A percentile compares a stretch with the other conserved stretches of the same genome.
Evolutionary conservation across 164 flowering plant genomes (phyloP).

Genomic region (Tinospora cordifolia): DNA sequence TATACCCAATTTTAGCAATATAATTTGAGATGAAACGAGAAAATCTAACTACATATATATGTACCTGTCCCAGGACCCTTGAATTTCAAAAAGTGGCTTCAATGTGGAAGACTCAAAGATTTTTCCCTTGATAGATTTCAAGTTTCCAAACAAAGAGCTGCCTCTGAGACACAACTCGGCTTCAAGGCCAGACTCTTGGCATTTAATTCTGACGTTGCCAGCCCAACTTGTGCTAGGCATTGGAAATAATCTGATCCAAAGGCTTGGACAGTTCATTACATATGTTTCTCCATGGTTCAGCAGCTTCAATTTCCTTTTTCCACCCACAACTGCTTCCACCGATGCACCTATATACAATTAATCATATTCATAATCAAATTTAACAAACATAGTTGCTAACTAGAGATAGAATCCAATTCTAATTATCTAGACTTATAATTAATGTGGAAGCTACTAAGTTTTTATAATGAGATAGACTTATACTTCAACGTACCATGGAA

Average conservation of each 20-base stretch:
- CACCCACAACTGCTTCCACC: slow-evolving; percentile 55
- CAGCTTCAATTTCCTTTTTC: slow-evolving; percentile 56
- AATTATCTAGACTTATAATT: too few relatives aligned
- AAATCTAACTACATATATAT: too few relatives aligned
- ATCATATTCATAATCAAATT: neutral
- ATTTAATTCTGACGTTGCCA: slow-evolving; percentile 49
- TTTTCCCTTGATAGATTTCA: slow-evolving; percentile 53
- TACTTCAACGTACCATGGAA: slow-evolving; percentile 46
- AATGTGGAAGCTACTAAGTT: neutral
- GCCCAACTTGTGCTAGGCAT: slow-evolving; percentile 54
- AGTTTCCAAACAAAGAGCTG: slow-evolving; percentile 32
- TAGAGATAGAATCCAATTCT: too few relatives aligned
- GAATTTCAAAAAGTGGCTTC: slow-evolving; percentile 45
- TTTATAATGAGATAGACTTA: neutral
- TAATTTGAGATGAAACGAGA: neutral
- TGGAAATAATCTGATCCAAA: slow-evolving; percentile 63
- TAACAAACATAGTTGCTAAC: neutral
- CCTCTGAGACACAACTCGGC: slow-evolving; percentile 48
- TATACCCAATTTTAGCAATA: neutral
- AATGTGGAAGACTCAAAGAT: slow-evolving; percentile 42
- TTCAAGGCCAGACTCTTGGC: slow-evolving; percentile 60
- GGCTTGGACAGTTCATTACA: slow-evolving; percentile 59
- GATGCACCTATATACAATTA: slow-evolving; percentile 38
- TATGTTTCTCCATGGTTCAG: slow-evolving; percentile 52
- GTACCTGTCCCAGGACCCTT: slow-evolving; percentile 87